phyloP scores from a whole-genome alignment of 495 filamentous ascomycete species.

The Neurospora sp. region DNA sequence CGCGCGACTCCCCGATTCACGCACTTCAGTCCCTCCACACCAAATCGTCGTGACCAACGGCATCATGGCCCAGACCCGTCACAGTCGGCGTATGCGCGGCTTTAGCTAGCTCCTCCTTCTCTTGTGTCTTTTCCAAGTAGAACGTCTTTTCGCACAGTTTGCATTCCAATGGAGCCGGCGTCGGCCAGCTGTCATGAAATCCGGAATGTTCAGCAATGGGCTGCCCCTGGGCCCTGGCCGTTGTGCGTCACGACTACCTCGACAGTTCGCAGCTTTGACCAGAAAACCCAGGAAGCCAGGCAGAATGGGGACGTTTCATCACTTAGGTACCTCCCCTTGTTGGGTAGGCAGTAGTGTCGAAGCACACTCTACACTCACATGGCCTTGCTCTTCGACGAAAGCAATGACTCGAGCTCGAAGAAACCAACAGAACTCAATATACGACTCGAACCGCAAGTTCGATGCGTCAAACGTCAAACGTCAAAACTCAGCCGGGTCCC shows the following conservation, averaged over 20 bases:
- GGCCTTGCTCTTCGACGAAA: background rate
- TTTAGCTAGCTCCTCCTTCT: background rate
- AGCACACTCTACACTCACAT: background rate
- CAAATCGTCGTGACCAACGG: background rate
- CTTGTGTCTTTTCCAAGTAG: background rate
- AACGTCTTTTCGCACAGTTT: background rate
- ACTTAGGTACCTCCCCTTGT: background rate
- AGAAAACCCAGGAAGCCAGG: background rate
- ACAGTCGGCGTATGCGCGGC: background rate
- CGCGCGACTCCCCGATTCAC: background rate
- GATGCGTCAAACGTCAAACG: background rate
- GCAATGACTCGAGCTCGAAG: background rate
- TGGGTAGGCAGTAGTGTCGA: background rate
- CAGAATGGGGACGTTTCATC: background rate
- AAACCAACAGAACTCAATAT: background rate
- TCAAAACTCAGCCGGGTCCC: background rate
- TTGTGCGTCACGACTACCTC: background rate
- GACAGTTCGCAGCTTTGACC: background rate
- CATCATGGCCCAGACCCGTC: background rate
- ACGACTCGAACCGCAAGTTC: background rate
- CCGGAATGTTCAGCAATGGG: background rate
- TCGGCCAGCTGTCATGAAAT: background rate
- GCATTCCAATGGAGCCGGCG: background rate
- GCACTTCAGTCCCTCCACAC: background rate
- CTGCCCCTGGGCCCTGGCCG: background rate